Evolutionary conservation across 2,329 filamentous ascomycete species (phyloP), one percentile per base, ranked within the genome.

Genomic region (Stachybotrys elegans): DNA sequence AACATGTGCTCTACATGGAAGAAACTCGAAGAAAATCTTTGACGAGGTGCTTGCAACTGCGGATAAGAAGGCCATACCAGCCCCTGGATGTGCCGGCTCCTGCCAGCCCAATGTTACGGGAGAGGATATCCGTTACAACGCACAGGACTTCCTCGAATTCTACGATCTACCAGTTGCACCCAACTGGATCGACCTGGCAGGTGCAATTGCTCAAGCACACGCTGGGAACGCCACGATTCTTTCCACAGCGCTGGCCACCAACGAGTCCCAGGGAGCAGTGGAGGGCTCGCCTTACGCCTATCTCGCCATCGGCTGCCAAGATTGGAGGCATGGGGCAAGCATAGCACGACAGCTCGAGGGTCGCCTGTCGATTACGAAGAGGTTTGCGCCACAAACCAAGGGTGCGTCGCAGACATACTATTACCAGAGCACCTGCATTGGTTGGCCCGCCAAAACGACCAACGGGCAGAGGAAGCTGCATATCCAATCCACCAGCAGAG

Each of bases 251-350:
- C 45, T 51, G 2, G 47, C 45, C 1, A 40, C 40, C 8, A 22
- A 31, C 14, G 40, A 43, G 12, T n/a, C 42, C 4, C 22, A 41
- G 4, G 31, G 20, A 8, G 9, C 35, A 12, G 13, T 27, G 11
- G 8, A 13, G 20, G 22, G n/a, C 1, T 41, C 35, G 21, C 12
- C 32, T 3, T 57, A 51, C 4, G 40, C 41, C 7, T 48, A 50
- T 6, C 45, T 56, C 12, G 55, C 55, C 2, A 45, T 55, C 4
- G 52, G 54, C 9, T 57, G 55, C 31, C 52, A 53, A 31, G 55
- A 57, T 11, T 57, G 52, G 48, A 37, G 43, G 12, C 55, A 53
- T 31, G 38, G 27, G 11, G 41, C 52, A 5, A 22, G 35, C 4
- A 51, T 42, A 7, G 44, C 40, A 2, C 27, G 37, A 3, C 52